phyloP scores from a whole-genome alignment of 208 protist genomes.

The Leishmania martiniquensis region DNA sequence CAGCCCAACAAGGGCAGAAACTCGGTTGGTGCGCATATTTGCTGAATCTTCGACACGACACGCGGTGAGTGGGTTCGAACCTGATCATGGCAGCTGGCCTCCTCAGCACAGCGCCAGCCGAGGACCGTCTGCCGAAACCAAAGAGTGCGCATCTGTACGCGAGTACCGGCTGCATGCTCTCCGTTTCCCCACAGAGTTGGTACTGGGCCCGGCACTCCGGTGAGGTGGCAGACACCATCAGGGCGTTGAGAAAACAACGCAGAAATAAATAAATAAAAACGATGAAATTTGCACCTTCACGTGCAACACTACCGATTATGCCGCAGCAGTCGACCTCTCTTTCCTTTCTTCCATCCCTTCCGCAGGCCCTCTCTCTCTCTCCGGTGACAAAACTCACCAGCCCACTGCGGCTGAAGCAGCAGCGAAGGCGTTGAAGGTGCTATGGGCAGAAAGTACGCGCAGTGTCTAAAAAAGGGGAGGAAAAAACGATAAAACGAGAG shows the following conservation, averaged over 20 bases:
- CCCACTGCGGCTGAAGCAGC: background rate
- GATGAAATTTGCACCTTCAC: too few relatives aligned
- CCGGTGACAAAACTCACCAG: background rate
- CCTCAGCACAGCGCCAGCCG: background rate
- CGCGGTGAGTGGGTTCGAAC: background rate
- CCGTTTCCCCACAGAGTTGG: background rate
- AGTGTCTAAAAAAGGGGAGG: background rate
- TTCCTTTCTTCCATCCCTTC: too few relatives aligned
- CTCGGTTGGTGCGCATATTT: background rate
- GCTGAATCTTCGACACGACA: background rate
- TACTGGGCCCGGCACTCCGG: background rate
- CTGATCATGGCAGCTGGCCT: background rate
- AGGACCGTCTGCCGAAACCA: background rate
- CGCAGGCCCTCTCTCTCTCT: background rate
- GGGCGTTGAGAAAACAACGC: too few relatives aligned
- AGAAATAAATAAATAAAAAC: too few relatives aligned
- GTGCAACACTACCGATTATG: too few relatives aligned
- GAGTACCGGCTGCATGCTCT: background rate
- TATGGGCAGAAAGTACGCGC: background rate
- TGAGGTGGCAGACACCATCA: background rate
- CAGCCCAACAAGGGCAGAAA: background rate
- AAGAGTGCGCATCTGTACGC: background rate
- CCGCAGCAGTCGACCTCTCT: too few relatives aligned
- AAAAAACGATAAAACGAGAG: background rate
- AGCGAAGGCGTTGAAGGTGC: conserved; percentile 1